phyloP scores from a whole-genome alignment of 2,329 filamentous ascomycete genomes.

The Venturia oleaginea region DNA sequence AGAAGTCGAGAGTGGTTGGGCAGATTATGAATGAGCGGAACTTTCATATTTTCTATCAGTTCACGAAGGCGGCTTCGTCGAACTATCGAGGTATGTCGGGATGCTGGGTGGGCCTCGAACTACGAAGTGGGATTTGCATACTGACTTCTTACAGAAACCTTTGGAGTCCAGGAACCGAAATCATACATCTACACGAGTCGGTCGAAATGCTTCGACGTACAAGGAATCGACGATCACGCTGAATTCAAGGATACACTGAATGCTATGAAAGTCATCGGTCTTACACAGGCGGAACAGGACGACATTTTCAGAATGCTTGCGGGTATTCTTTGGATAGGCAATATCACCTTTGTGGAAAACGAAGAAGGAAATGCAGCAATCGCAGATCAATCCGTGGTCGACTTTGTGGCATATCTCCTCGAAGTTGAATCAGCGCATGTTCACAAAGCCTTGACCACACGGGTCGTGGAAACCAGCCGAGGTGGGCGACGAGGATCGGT shows the following conservation, averaged over 20 bases:
- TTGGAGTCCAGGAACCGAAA: constrained; percentile 83
- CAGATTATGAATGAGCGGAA: constrained; percentile 94
- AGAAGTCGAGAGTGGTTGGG: constrained; percentile 90
- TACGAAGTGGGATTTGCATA: neutral
- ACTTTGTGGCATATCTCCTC: constrained; percentile 88
- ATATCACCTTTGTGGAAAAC: constrained; percentile 83
- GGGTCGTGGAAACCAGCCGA: constrained; percentile 66
- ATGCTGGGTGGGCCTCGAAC: neutral
- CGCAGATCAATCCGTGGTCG: constrained; percentile 79
- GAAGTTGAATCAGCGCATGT: constrained; percentile 76
- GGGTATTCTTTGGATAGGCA: constrained; percentile 87
- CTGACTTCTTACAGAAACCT: constrained; percentile 38
- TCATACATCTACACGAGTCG: constrained; percentile 89
- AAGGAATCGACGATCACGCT: constrained; percentile 82
- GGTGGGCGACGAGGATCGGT: constrained; percentile 58
- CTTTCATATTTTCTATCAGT: constrained; percentile 99
- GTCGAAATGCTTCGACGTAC: constrained; percentile 90
- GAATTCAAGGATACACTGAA: constrained; percentile 87
- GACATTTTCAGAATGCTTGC: constrained; percentile 94
- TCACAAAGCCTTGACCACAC: constrained; percentile 78
- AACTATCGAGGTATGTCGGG: constrained; percentile 55
- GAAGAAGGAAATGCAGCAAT: constrained; percentile 83
- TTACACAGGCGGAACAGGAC: constrained; percentile 82
- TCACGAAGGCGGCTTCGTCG: constrained; percentile 86
- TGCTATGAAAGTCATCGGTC: constrained; percentile 90